phyloP scores from a whole-genome alignment of 345 rosid genomes.

The Linum trigynum region DNA sequence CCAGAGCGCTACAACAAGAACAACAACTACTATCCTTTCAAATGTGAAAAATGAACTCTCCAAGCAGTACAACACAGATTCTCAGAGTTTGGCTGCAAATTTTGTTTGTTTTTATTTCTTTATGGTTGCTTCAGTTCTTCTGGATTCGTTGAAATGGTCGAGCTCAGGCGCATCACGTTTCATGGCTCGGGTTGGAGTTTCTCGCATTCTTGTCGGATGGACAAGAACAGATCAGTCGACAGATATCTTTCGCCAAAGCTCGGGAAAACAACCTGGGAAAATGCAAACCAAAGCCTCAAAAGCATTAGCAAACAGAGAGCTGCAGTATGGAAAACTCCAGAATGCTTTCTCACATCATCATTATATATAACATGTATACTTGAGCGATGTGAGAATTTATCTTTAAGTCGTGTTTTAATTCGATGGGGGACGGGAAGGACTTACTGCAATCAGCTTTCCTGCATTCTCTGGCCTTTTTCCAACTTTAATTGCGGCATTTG shows the following conservation, averaged over 20 bases:
- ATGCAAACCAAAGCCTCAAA: neutral
- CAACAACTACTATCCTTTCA: too few relatives aligned
- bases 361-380: too few relatives aligned
- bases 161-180: constrained; percentile 14
- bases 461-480: constrained; percentile 89
- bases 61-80: neutral
- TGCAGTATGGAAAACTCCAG: too few relatives aligned
- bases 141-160: neutral
- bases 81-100: neutral
- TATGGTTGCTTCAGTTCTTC: neutral
- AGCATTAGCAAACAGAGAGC: neutral
- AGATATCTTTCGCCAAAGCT: constrained; percentile 92
- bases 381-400: too few relatives aligned
- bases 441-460: constrained; percentile 84
- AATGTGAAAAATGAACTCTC: too few relatives aligned
- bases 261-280: constrained; percentile 76
- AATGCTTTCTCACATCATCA: too few relatives aligned
- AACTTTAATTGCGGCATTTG: constrained; percentile 76
- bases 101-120: too few relatives aligned
- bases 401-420: neutral
- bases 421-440: constrained; percentile 17
- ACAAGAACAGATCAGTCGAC: constrained; percentile 78
- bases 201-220: constrained; percentile 84
- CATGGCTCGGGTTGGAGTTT: constrained; percentile 59
- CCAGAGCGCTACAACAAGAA: too few relatives aligned